Conservation (phyloP, 108 stramenopile genomes). For the Pseudonitzschia delicatissima region DNA sequence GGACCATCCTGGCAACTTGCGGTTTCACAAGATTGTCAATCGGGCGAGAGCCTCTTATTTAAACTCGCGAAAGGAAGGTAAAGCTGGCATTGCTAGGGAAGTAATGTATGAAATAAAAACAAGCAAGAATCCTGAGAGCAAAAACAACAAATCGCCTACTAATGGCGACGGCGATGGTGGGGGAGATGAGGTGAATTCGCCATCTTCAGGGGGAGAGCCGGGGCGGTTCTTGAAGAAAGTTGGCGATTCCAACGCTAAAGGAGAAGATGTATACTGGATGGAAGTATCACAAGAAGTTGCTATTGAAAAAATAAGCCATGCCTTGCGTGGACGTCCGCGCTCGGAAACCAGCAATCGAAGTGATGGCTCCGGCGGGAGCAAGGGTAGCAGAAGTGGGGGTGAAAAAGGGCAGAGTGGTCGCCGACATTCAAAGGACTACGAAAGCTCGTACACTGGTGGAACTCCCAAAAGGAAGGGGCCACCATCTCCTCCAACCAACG, state of each 20-base stretch:
- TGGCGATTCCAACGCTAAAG: conserved; percentile 10
- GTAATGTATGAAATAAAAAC: conserved; percentile 6
- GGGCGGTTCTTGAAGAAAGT: conserved; percentile 28
- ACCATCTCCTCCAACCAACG: conserved; percentile 4
- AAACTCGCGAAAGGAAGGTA: conserved; percentile 4
- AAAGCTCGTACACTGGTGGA: neutral
- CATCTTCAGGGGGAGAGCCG: neutral
- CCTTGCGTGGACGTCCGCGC: conserved; percentile 20
- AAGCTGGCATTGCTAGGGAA: neutral
- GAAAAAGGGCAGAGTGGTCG: neutral
- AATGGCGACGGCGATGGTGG: neutral
- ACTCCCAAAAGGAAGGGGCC: conserved; percentile 2
- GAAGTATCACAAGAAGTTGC: conserved; percentile 23
- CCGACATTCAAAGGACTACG: too few species aligned
- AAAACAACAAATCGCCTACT: neutral
- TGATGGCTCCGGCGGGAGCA: neutral
- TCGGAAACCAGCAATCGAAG: neutral
- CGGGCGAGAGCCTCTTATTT: neutral
- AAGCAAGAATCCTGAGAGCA: neutral
- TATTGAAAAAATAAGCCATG: conserved; percentile 32
- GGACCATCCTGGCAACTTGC: conserved; percentile 26
- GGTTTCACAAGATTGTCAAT: conserved; percentile 28
- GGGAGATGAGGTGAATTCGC: neutral
- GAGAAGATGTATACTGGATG: conserved; percentile 30
- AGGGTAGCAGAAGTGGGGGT: neutral